These are phyloP conservation scores for Blastobotrys robertii DNA, from an alignment of 805 yeast species.

Conservation along the genomic window DNA sequence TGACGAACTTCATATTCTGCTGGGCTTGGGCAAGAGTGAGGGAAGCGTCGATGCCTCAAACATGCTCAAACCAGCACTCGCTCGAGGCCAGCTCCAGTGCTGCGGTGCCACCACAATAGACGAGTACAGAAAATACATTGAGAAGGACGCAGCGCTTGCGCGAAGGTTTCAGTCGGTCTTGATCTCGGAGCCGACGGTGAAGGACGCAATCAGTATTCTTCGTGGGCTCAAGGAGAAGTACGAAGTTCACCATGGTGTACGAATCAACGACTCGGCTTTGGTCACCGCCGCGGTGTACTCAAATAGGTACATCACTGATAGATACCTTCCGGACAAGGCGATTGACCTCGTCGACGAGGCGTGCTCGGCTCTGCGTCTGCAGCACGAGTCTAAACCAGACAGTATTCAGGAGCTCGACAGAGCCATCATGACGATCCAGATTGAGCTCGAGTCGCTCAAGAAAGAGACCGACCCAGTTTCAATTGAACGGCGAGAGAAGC, in stretches of 20 bases:
- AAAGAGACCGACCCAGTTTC: slow-evolving; percentile 88
- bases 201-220: slow-evolving; percentile 82
- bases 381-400: slow-evolving; percentile 96
- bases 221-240: slow-evolving; percentile 90
- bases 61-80: slow-evolving; percentile 83
- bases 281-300: slow-evolving; percentile 90
- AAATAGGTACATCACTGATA: slow-evolving; percentile 81
- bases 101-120: slow-evolving; percentile 96
- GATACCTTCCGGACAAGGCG: slow-evolving; percentile 92
- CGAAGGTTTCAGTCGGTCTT: slow-evolving; percentile 86
- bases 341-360: slow-evolving; percentile 96
- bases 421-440: slow-evolving; percentile 83
- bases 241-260: slow-evolving; percentile 96
- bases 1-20: slow-evolving; percentile 81
- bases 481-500: slow-evolving; percentile 60
- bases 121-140: slow-evolving; percentile 86
- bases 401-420: slow-evolving; percentile 84
- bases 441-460: slow-evolving; percentile 86
- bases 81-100: slow-evolving; percentile 85
- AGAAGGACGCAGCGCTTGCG: slow-evolving; percentile 92
- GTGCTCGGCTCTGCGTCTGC: slow-evolving; percentile 86
- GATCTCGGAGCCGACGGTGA: slow-evolving; percentile 80
- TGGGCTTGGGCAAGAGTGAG: slow-evolving; percentile 88
- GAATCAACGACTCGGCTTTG: slow-evolving; percentile 83
- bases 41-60: slow-evolving; percentile 96